Evolutionary conservation across 805 yeast genomes (phyloP), one percentile per base, ranked within the genome.

Genomic region (Schwanniomyces sp.): DNA sequence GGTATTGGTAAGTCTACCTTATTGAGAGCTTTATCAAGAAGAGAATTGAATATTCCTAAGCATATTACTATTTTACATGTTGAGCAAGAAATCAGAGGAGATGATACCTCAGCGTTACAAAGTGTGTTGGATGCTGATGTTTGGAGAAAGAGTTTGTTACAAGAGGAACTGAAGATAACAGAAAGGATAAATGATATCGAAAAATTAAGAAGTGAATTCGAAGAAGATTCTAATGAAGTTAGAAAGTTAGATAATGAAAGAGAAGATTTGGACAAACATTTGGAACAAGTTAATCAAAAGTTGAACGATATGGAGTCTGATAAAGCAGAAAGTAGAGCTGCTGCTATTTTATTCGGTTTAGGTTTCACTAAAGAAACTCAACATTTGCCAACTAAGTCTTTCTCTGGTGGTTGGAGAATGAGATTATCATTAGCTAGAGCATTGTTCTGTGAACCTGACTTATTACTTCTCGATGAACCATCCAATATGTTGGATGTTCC

Each of bases 341-440:
- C 98, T 2, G 84, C 95, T 9, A 92, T 94, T 51, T 74, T 94
- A 53, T 88, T 69, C 53, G 99, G 99, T 64, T 77, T 94, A 52
- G 99, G 99, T 47, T 94, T 94, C 76, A 84, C 96, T 41, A 81
- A 82, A 52, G 96, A 87, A 59, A 80, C 97, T 5, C 99, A 94
- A 67, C 71, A 75, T 41, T 76, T 77, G 53, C 85, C 96, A 28
- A 91, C 98, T 5, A 92, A 90, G 55, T 80, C 91, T 25, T 94
- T 94, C 67, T 91, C 97, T 45, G 99, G 99, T 81, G 99, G 99
- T 84, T 94, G 99, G 99, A 86, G 99, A 80, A 94, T 94, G 99
- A 88, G 99, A 76, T 79, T 94, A 54, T 88, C 97, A n/a, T 79
- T 94, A 51, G 99, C 99, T 3, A 84, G 99, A 72, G 99, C 99